Conservation (phyloP, 78 protist species). For the Dictyostelium firmibasis region DNA sequence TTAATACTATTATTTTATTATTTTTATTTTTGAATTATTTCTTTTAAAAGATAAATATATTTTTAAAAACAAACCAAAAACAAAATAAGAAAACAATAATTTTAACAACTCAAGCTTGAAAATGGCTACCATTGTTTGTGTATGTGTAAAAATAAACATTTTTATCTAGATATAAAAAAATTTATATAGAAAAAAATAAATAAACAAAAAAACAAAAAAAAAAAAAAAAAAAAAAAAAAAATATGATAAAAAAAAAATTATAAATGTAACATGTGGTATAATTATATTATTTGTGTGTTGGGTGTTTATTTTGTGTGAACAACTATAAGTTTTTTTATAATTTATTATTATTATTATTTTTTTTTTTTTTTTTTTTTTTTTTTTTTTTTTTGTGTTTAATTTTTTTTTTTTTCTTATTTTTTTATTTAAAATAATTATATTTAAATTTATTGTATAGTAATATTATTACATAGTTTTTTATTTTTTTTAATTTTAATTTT, state of each 20-base stretch:
- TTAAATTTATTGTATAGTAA: too few species aligned
- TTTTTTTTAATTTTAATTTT: too few species aligned
- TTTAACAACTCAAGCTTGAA: neutral
- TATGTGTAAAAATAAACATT: neutral
- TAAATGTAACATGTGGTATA: neutral
- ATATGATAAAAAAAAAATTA: too few species aligned
- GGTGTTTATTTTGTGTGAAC: neutral
- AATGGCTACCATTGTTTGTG: conserved; percentile 2
- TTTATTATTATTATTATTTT: too few species aligned
- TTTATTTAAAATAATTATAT: too few species aligned
- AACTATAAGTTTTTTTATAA: neutral
- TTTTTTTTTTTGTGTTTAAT: too few species aligned
- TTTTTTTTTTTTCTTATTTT: too few species aligned
- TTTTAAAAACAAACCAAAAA: neutral
- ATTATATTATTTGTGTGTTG: neutral
- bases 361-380: too few species aligned
- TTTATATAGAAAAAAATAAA: neutral
- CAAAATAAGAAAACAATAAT: neutral
- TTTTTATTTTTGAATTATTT: too few species aligned
- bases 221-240: too few species aligned
- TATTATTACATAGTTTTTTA: too few species aligned
- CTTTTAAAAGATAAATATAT: neutral
- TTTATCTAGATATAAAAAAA: neutral
- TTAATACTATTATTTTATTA: too few species aligned
- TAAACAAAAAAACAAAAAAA: neutral